These are phyloP conservation scores for Aspergillus conjunctus DNA, from an alignment of 495 filamentous ascomycete species.

Conservation along the genomic window DNA sequence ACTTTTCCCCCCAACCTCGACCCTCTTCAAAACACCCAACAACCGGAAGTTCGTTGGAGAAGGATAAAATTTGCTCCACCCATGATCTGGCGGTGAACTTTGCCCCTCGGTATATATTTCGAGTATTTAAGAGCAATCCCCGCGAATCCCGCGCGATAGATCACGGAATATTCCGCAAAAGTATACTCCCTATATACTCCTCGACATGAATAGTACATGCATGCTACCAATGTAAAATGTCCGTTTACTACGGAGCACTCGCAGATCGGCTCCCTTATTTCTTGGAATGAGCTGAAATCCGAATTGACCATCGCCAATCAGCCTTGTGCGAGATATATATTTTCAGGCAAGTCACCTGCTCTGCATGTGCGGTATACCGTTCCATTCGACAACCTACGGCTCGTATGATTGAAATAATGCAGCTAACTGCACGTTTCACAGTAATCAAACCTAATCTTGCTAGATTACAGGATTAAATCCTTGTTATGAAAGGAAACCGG, in stretches of 20 bases:
- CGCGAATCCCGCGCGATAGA: not conserved
- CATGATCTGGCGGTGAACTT: slow-evolving; percentile 11
- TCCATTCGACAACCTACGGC: too few relatives aligned
- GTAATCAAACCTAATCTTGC: too few relatives aligned
- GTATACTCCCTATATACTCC: not conserved
- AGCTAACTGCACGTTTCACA: too few relatives aligned
- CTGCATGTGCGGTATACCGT: not conserved
- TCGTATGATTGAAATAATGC: too few relatives aligned
- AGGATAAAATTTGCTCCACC: slow-evolving; percentile 1
- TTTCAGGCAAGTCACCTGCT: not conserved
- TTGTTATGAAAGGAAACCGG: not conserved
- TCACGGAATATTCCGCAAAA: slow-evolving; percentile 3
- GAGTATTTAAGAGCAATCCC: not conserved
- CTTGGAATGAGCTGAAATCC: not conserved
- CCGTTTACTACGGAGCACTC: not conserved
- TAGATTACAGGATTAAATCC: too few relatives aligned
- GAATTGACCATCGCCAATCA: not conserved
- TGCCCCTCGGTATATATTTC: not conserved
- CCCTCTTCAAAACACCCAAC: slow-evolving; percentile 12
- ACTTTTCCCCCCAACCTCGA: not conserved
- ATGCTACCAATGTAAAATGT: not conserved
- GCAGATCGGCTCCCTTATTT: not conserved
- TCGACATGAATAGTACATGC: not conserved
- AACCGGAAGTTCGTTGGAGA: not conserved
- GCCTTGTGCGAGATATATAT: not conserved